A percentile compares a stretch with the other conserved stretches of the same genome.
phyloP scores from a whole-genome alignment of 768 basidiomycete genomes.

The Lepiota venenata region DNA sequence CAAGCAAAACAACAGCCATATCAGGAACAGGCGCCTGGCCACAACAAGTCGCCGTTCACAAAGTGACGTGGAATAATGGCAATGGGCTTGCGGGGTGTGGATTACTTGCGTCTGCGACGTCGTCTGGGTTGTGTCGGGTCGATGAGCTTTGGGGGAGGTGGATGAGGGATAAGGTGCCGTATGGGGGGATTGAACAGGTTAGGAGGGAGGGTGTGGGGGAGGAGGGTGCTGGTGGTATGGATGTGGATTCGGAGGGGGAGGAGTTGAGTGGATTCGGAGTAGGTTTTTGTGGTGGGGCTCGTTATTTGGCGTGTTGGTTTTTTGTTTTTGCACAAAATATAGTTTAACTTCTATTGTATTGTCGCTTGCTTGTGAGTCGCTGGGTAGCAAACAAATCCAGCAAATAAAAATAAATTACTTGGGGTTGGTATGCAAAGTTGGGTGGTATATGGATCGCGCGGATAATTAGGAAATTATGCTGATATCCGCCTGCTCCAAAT shows the following conservation, averaged over 20 bases:
- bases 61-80: conserved; percentile 78
- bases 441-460: background rate
- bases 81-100: conserved; percentile 59
- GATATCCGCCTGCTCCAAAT: conserved; percentile 41
- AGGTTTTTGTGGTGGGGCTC: conserved; percentile 20
- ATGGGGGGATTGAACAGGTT: conserved; percentile 57
- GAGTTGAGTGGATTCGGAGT: conserved; percentile 1
- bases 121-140: conserved; percentile 81
- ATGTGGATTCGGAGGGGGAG: conserved; percentile 35
- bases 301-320: too few relatives aligned
- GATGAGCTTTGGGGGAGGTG: conserved; percentile 81
- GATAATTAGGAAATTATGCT: background rate
- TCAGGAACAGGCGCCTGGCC: conserved; percentile 72
- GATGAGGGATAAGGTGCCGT: conserved; percentile 63
- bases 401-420: background rate
- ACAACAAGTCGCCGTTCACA: conserved; percentile 70
- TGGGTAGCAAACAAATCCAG: background rate
- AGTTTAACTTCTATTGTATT: too few relatives aligned
- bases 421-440: background rate
- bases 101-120: conserved; percentile 76
- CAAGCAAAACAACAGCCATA: conserved; percentile 8
- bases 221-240: too few relatives aligned
- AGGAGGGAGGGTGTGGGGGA: conserved; percentile 47
- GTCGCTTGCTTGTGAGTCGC: too few relatives aligned
- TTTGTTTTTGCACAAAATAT: too few relatives aligned